Conservation (phyloP, 371 early-diverging fungal genomes). For the Fennellomyces sp. region DNA sequence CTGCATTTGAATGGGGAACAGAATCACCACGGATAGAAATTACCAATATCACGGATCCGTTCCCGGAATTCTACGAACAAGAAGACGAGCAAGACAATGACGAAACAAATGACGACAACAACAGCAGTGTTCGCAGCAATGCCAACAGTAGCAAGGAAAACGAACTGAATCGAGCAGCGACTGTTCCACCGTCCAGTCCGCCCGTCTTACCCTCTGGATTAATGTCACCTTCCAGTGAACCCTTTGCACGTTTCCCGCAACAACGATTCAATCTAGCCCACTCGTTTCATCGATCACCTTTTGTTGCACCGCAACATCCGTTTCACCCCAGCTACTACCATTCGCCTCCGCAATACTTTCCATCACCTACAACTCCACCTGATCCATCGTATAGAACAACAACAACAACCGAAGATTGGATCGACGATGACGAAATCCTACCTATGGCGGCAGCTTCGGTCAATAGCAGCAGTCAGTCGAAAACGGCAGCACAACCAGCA, state of each 20-base stretch:
- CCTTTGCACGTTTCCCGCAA: slow-evolving; percentile 24
- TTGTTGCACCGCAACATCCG: slow-evolving; percentile 56
- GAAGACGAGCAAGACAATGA: slow-evolving; percentile 37
- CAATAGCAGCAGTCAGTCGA: slow-evolving; percentile 7
- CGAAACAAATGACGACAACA: slow-evolving; percentile 20
- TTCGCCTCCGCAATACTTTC: slow-evolving; percentile 17
- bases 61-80: slow-evolving; percentile 89
- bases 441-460: slow-evolving; percentile 2
- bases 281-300: slow-evolving; percentile 52
- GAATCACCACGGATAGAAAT: slow-evolving; percentile 84
- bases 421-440: slow-evolving; percentile 43
- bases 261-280: slow-evolving; percentile 46
- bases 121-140: not conserved
- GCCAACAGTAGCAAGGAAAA: too few species aligned
- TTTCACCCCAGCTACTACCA: slow-evolving; percentile 23
- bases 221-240: slow-evolving; percentile 13
- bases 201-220: not conserved
- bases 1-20: slow-evolving; percentile 83
- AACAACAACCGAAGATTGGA: slow-evolving; percentile 40
- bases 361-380: slow-evolving; percentile 17
- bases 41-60: slow-evolving; percentile 83
- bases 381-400: slow-evolving; percentile 17
- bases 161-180: not conserved
- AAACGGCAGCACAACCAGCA: slow-evolving; percentile 2
- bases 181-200: slow-evolving; percentile 2